Conservation (phyloP, 495 filamentous ascomycete species). For the Letharia lupina region DNA sequence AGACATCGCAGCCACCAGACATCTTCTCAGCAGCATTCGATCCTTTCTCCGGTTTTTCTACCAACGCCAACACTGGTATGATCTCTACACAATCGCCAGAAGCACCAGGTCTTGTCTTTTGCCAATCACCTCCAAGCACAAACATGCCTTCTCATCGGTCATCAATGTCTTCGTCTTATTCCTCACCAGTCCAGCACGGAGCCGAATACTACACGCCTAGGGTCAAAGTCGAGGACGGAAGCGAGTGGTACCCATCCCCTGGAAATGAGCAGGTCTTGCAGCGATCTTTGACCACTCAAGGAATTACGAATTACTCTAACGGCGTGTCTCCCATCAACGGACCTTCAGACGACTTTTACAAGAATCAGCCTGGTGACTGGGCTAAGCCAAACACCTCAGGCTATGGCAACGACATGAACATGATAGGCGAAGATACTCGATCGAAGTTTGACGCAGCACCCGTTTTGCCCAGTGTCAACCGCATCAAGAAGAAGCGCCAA, state of each 20-base stretch:
- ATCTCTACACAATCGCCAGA: slow-evolving; percentile 23
- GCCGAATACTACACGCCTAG: slow-evolving; percentile 23
- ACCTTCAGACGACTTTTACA: slow-evolving; percentile 26
- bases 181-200: slow-evolving; percentile 21
- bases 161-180: slow-evolving; percentile 27
- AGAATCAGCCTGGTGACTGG: slow-evolving; percentile 16
- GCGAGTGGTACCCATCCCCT: slow-evolving; percentile 25
- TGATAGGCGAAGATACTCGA: slow-evolving; percentile 19
- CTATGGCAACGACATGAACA: slow-evolving; percentile 13
- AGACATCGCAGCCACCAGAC: slow-evolving; percentile 25
- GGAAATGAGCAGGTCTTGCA: slow-evolving; percentile 24
- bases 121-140: slow-evolving; percentile 26
- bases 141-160: slow-evolving; percentile 28
- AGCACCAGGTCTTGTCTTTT: slow-evolving; percentile 27
- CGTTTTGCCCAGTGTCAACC: slow-evolving; percentile 24
- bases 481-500: slow-evolving; percentile 39
- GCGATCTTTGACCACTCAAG: slow-evolving; percentile 21
- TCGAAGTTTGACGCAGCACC: slow-evolving; percentile 21
- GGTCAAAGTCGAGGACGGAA: slow-evolving; percentile 26
- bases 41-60: slow-evolving; percentile 26
- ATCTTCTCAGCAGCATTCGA: slow-evolving; percentile 26
- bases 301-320: slow-evolving; percentile 19
- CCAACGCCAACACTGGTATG: slow-evolving; percentile 21
- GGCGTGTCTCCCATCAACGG: slow-evolving; percentile 20
- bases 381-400: slow-evolving; percentile 15